Evolutionary conservation across 2,329 filamentous ascomycete genomes (phyloP), one percentile per base, ranked within the genome.

Genomic region (Bertia moriformis): DNA sequence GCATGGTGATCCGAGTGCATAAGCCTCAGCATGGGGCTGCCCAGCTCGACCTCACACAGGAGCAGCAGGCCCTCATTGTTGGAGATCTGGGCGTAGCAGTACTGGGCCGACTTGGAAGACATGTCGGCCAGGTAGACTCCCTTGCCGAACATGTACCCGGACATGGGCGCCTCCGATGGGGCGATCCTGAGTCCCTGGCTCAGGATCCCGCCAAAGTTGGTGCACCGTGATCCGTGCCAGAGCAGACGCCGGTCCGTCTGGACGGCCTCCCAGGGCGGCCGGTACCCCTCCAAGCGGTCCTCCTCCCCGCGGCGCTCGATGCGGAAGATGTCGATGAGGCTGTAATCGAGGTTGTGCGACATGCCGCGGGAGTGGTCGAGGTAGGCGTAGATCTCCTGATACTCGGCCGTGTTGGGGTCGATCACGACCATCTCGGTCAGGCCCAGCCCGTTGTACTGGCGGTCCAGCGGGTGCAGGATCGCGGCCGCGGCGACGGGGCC

Each of bases 171-270:
- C 55, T 93, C 80, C 0, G 81, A 80, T 0, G 87, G 87, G 4
- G 87, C 87, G 46, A 93, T 93, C n/a, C 85, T 81, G 4, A 94
- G 70, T 46, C 87, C 87, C 56, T 93, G 84, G 41, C 77, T 82
- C 32, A 93, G 71, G 42, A 94, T 94, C 51, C 86, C 86, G 51
- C 80, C 85, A 47, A 79, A 93, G 55, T 93, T 93, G 39, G 83
- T 91, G 20, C 69, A 71, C 20, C 85, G 77, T 13, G 83, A 88
- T 14, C 87, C 86, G 53, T 93, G 87, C 87, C 86, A 94, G 3
- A 94, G 67, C 1, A 93, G 73, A 14, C 83, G 75, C 17, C 81
- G 73, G 52, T 91, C 73, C 37, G 70, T 71, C n/a, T 67, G 60
- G 7, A 66, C 53, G n/a, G n/a, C n/a, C n/a, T n/a, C n/a, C n/a